A percentile compares a stretch with the other conserved stretches of the same genome.
Conservation (phyloP, 164 flowering plant genomes). For the Macadamia tetraphylla region DNA sequence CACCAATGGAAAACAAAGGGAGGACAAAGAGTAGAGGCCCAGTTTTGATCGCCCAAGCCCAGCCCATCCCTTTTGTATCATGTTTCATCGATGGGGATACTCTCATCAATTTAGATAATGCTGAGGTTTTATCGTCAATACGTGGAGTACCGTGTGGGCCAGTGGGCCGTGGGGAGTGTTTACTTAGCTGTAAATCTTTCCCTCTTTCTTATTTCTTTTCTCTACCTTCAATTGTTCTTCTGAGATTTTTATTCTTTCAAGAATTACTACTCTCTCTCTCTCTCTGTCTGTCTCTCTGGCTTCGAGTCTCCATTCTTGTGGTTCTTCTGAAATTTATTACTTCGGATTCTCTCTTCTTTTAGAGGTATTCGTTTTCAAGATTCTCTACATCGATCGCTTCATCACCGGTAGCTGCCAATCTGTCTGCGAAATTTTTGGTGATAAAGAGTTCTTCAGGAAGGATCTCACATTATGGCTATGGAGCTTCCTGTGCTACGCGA, state of each 20-base stretch:
- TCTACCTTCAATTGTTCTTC: not conserved
- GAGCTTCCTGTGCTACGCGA: too few species aligned
- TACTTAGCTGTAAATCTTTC: too few species aligned
- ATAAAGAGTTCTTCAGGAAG: not conserved
- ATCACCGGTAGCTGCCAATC: not conserved
- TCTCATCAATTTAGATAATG: not conserved
- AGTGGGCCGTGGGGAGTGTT: not conserved
- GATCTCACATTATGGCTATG: too few species aligned
- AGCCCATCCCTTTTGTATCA: not conserved
- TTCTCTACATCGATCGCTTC: not conserved
- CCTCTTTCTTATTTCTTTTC: too few species aligned
- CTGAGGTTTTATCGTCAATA: constrained; percentile 1
- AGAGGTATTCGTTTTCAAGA: not conserved
- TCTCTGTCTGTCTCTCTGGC: not conserved
- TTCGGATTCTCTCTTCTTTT: not conserved
- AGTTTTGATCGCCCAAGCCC: not conserved
- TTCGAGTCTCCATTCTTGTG: too few species aligned
- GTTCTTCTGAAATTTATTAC: not conserved
- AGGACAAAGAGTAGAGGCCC: not conserved
- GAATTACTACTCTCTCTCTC: not conserved
- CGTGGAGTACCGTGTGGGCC: too few species aligned
- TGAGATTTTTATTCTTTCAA: not conserved
- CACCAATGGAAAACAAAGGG: too few species aligned
- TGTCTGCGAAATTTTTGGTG: constrained; percentile 2
- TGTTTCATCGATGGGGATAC: not conserved